phyloP scores from a whole-genome alignment of 306 rosid species.

The Quercus wislizeni region DNA sequence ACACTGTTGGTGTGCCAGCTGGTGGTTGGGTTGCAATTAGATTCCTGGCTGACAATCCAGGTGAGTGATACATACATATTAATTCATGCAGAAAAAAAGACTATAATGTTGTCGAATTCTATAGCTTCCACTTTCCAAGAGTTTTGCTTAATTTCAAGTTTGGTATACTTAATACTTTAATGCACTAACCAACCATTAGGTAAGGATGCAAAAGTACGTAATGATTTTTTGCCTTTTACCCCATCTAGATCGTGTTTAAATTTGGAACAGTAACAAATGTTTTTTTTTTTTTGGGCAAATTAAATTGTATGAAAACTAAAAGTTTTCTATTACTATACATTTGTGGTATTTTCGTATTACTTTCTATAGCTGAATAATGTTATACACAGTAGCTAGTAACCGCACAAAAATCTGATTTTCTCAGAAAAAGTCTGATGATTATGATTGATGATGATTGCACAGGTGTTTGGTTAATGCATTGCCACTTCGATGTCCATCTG shows the following conservation, averaged over 20 bases:
- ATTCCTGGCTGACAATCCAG: constrained; percentile 75
- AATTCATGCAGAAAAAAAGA: too few species aligned
- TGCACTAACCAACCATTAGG: background rate
- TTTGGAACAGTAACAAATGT: too few species aligned
- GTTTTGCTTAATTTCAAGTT: background rate
- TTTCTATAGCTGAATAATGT: too few species aligned
- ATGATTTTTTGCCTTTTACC: background rate
- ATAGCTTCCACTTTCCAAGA: background rate
- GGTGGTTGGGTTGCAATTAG: constrained; percentile 82
- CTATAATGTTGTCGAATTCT: too few species aligned
- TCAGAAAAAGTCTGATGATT: background rate
- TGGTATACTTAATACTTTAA: too few species aligned
- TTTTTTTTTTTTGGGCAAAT: too few species aligned
- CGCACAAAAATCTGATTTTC: too few species aligned
- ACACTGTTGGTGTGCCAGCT: constrained; percentile 66
- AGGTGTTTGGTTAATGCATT: constrained; percentile 83
- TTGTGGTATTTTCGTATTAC: too few species aligned
- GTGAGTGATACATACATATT: constrained; percentile 11
- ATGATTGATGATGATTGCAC: background rate
- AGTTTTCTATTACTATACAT: too few species aligned
- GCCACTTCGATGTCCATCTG: constrained; percentile 71
- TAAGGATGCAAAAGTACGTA: background rate
- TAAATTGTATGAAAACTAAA: too few species aligned
- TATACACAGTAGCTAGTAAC: too few species aligned
- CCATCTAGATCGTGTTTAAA: too few species aligned